Evolutionary conservation across 345 rosid genomes (phyloP), one percentile per base, ranked within the genome.

Genomic region (Theobroma cacao): DNA sequence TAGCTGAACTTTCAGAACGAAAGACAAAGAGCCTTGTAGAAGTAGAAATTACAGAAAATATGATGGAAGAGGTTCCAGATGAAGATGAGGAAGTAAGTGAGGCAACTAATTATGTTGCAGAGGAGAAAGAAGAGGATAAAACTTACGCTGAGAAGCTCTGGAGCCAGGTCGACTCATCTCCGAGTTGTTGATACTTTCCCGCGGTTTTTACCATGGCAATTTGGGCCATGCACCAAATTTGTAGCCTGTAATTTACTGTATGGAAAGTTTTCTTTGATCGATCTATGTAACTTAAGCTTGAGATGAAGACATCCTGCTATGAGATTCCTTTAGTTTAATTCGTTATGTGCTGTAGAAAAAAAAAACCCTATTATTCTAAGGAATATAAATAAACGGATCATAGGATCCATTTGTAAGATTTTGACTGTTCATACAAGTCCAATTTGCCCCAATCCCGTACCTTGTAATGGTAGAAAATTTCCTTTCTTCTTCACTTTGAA

Each of bases 111-210:
- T 82, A 72, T 67, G 79, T 76, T 75, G 80, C 50, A 31, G 86
- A 87, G 82, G 98, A 92, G 87, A 90, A 91, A 80, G 91, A 89
- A 84, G 98, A 92, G 72, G 95, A 91, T 73, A 89, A 82, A 80
- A 91, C 88, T 75, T 93, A 93, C 70, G 96, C 90, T 43, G 88
- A 87, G 80, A 85, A 77, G 74, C 87, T 90, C 26, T 93, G 99
- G 96, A 89, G 79, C 74, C 90, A 89, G 78, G 93, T 90, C 33
- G 95, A 90, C 76, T 89, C 90, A 0, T 88, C 91, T n/a, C 78
- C 80, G 78, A 90, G 89, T 78, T 79, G 82, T 59, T 87, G 86
- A 89, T 41, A 38, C 47, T 72, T 52, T 68, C 22, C 48, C 5
- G n/a, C 17, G 41, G 30, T 36, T 34, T 75, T 20, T 34, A 5